These are phyloP conservation scores for Pichia kudriavzevii DNA, from an alignment of 1,139 yeast species.

Conservation along the genomic window DNA sequence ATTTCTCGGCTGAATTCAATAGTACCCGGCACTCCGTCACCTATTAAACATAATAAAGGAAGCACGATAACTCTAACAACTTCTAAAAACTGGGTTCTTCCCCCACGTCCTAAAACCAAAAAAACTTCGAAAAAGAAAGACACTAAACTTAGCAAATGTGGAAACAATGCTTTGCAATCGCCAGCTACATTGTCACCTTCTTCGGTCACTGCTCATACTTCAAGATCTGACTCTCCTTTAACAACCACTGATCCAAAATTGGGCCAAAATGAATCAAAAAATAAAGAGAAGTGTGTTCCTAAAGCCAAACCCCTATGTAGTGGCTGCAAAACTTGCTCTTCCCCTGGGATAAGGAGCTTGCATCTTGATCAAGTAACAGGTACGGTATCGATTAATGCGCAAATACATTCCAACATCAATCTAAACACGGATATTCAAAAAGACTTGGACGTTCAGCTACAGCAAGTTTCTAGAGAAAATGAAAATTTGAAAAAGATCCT, in stretches of 20 bases:
- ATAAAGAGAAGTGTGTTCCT: conserved; percentile 9
- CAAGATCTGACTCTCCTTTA: not conserved
- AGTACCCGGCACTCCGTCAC: conserved; percentile 13
- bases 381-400: conserved; percentile 24
- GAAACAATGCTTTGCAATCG: not conserved
- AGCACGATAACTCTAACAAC: conserved; percentile 27
- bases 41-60: conserved; percentile 7
- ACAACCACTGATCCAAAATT: not conserved
- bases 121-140: conserved; percentile 30
- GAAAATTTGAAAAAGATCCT: conserved; percentile 33
- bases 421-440: conserved; percentile 24
- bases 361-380: conserved; percentile 13
- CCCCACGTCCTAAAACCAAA: conserved; percentile 60
- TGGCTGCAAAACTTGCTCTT: conserved; percentile 7
- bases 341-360: conserved; percentile 14
- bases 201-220: not conserved
- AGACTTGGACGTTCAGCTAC: conserved; percentile 30
- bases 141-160: conserved; percentile 1
- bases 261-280: too few species aligned
- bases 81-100: conserved; percentile 55
- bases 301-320: conserved; percentile 1
- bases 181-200: too few species aligned
- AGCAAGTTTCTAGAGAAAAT: conserved; percentile 33
- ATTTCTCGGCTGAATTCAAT: conserved; percentile 8
- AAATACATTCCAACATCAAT: conserved; percentile 29